Base-by-base conservation (phyloP, 257 asterid genomes). In the Fraxinus excelsior region DNA sequence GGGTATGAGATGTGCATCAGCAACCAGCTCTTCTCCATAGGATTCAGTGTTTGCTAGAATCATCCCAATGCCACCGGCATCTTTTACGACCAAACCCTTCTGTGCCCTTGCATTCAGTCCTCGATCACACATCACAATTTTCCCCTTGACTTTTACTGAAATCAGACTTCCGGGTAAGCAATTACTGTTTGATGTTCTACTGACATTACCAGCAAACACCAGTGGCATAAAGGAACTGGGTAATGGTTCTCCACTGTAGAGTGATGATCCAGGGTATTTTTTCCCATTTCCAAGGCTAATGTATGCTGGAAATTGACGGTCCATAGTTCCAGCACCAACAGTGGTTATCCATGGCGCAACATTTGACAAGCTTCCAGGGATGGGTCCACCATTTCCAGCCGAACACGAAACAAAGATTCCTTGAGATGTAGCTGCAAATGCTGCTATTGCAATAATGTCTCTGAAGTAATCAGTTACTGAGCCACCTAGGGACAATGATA, bases 311-410 rank as follows among this genome's bases (percentile, higher is more conserved):
- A 91, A 91, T 31, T 89, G 86, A 12, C 97, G 94, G 72, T 91
- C 97, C 80, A 91, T 82, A 0, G 97, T 91, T 13, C 95, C 91
- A 0, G 94, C 97, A 60, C 97, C 97, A 0, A 89, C 90, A 1
- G 94, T 89, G 3, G 90, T 85, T 76, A 91, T 87, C 96, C 96
- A 91, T 26, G 96, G 96, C 6, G 96, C 96, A 18, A 83, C 89
- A 1, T 91, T 91, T 0, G 94, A 87, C 78, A 91, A 32, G 75
- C 80, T 79, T n/a, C 86, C 89, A 1, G 88, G 71, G 28, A 83
- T 72, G 0, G 97, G 97, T 53, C 97, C 97, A 11, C 86, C 84
- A 29, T 91, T 91, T 40, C 97, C 97, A 0, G 97, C 97, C 2
- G 97, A 91, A 88, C 95, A 89, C 2, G 97, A 91, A 13, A 91